These are phyloP conservation scores for Lactuca sativa DNA, from an alignment of 129 eudicot species.

Conservation along the genomic window DNA sequence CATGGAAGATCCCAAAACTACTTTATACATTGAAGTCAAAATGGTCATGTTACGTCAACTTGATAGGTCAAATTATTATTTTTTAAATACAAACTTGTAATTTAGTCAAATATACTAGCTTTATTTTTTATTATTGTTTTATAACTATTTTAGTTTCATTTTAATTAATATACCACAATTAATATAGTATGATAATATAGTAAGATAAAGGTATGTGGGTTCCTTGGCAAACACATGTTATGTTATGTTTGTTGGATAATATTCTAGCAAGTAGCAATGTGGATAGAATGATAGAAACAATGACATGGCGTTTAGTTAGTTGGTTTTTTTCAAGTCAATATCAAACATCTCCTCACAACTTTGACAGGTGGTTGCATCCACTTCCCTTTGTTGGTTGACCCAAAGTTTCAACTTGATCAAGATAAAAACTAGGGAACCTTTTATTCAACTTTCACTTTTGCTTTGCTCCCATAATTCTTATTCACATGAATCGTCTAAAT, in stretches of 20 bases:
- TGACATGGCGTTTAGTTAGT: constrained; percentile 19
- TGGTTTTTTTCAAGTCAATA: constrained; percentile 17
- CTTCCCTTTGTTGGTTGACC: constrained; percentile 34
- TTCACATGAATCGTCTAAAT: not conserved
- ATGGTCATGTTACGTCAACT: not conserved
- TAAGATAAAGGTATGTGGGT: constrained; percentile 5
- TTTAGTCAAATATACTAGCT: too few relatives aligned
- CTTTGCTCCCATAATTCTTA: constrained; percentile 10
- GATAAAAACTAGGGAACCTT: constrained; percentile 12
- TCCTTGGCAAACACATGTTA: constrained; percentile 11
- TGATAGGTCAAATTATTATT: too few relatives aligned
- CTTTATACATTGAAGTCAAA: not conserved
- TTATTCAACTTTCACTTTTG: not conserved
- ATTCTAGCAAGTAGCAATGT: not conserved
- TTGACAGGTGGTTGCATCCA: constrained; percentile 19
- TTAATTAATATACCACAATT: not conserved
- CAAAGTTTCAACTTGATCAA: constrained; percentile 17
- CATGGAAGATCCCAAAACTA: not conserved
- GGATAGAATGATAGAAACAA: constrained; percentile 41
- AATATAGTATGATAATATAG: not conserved
- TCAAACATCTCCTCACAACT: constrained; percentile 7
- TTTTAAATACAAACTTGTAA: too few relatives aligned
- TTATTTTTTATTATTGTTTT: too few relatives aligned
- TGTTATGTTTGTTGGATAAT: not conserved
- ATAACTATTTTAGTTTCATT: too few relatives aligned